phyloP scores from a whole-genome alignment of 2,329 filamentous ascomycete genomes.

The Calonectria pseudoturangicola region DNA sequence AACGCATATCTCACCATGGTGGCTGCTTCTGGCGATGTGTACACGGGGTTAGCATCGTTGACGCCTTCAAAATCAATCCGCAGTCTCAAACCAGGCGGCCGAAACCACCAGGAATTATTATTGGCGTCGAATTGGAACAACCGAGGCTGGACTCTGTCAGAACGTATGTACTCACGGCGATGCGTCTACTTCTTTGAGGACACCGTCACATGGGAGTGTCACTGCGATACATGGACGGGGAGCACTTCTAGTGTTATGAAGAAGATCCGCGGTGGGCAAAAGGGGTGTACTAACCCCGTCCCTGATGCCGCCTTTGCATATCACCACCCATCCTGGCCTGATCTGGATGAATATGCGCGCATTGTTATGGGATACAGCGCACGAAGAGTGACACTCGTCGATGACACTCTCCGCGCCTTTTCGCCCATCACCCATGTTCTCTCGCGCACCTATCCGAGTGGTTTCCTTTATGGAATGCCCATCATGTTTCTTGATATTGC shows the following conservation, averaged over 20 bases:
- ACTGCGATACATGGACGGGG: conserved; percentile 66
- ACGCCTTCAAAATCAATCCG: conserved; percentile 58
- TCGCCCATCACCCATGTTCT: conserved; percentile 65
- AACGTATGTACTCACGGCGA: conserved; percentile 65
- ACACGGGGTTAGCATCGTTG: conserved; percentile 61
- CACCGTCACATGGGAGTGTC: conserved; percentile 66
- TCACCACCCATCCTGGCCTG: conserved; percentile 65
- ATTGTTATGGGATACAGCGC: conserved; percentile 66
- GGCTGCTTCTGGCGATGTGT: conserved; percentile 63
- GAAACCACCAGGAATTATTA: conserved; percentile 63
- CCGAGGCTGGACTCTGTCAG: conserved; percentile 67
- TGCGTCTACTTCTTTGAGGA: conserved; percentile 67
- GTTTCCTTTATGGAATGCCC: conserved; percentile 68
- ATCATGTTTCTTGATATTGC: conserved; percentile 67
- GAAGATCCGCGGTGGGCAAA: conserved; percentile 56
- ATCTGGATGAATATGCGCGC: conserved; percentile 66
- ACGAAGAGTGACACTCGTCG: conserved; percentile 61
- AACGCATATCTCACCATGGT: conserved; percentile 67
- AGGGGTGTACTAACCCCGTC: conserved; percentile 58
- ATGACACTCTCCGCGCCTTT: conserved; percentile 66
- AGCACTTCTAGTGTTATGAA: conserved; percentile 57
- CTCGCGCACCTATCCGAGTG: conserved; percentile 63
- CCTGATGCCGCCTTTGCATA: conserved; percentile 60
- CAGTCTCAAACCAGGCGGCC: conserved; percentile 50
- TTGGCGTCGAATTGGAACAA: conserved; percentile 62